A percentile compares a stretch with the other conserved stretches of the same genome.
Evolutionary conservation across 208 protist genomes (phyloP).

Genomic region (Trypanosomatidae sp.): DNA sequence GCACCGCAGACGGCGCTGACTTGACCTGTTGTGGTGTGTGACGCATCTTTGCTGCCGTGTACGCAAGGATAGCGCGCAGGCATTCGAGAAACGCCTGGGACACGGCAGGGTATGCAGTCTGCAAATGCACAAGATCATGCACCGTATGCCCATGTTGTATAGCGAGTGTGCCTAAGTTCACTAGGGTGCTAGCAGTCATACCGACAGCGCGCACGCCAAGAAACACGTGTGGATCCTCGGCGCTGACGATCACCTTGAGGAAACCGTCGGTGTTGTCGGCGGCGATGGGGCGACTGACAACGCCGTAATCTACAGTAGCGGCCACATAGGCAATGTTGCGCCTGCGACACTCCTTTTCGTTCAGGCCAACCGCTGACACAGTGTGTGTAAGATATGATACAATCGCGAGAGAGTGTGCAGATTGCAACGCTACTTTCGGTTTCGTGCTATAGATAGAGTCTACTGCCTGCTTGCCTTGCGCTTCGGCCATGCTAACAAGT

Average conservation of each 20-base stretch:
- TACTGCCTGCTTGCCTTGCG: conserved; percentile 35
- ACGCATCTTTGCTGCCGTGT: too few relatives aligned
- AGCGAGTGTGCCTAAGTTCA: conserved; percentile 50
- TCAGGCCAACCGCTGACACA: conserved; percentile 48
- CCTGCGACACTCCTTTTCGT: conserved; percentile 42
- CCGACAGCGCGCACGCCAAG: conserved; percentile 57
- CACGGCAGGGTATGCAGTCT: conserved; percentile 68
- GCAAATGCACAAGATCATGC: conserved; percentile 40
- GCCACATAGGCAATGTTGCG: conserved; percentile 49
- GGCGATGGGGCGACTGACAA: conserved; percentile 58
- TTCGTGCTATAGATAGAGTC: conserved; percentile 58
- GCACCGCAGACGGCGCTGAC: too few relatives aligned
- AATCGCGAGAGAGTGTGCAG: too few relatives aligned
- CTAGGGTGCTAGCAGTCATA: conserved; percentile 44
- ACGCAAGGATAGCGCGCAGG: too few relatives aligned
- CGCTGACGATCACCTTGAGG: conserved; percentile 64
- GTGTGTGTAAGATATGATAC: conserved; percentile 34
- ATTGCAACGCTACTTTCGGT: too few relatives aligned
- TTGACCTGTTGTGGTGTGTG: too few relatives aligned
- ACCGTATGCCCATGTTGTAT: conserved; percentile 42
- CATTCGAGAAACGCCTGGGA: conserved; percentile 80
- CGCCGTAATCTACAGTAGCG: conserved; percentile 35
- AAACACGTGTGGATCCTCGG: conserved; percentile 33
- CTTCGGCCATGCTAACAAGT: conserved; percentile 46
- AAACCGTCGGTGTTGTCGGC: conserved; percentile 50